Base-by-base conservation (phyloP, 306 rosid genomes). In the Cucurbita ficifolia region DNA sequence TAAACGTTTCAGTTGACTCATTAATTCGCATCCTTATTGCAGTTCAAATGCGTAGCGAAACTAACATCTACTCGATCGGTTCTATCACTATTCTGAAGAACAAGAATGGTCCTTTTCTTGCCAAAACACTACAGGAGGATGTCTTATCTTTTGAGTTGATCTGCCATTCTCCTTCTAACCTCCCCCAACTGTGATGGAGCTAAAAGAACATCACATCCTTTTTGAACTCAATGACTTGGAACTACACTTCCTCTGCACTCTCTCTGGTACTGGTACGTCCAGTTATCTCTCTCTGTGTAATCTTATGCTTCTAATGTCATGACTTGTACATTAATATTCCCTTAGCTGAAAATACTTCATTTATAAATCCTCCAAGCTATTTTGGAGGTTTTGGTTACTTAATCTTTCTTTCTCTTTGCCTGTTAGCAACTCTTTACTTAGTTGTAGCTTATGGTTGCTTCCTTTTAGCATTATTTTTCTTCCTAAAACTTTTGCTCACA, bases 21-120 rank as follows among this genome's bases (percentile, higher is more conserved):
- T 54, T 58, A 35, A 50, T 21, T 9, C 61, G 18, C 55, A 29
- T 83, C 50, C 40, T 45, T 46, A 14, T 86, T 79, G 75, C 96
- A 92, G 98, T 92, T 85, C 88, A 84, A 84, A 54, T 21, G 86
- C 29, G 92, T 92, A 81, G 92, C 98, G 60, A 67, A 74, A 39
- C 73, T 90, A 67, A 78, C 83, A 70, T 72, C 88, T 22, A 75
- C 79, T n/a, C 77, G 82, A 80, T 78, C 82, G 5, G 87, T 81
- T 74, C 84, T 62, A 54, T 68, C 89, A 21, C 86, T 88, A 69
- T 88, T 92, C 76, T 46, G 62, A 85, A 78, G 82, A 53, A 76
- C 80, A 81, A 69, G 75, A 83, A 19, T 3, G 48, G 19, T 61
- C 65, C 19, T n/a, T 54, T 18, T 22, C 39, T 18, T n/a, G 52